Conservation (phyloP, 495 filamentous ascomycete species). For the Barbatosphaeria neglecta region DNA sequence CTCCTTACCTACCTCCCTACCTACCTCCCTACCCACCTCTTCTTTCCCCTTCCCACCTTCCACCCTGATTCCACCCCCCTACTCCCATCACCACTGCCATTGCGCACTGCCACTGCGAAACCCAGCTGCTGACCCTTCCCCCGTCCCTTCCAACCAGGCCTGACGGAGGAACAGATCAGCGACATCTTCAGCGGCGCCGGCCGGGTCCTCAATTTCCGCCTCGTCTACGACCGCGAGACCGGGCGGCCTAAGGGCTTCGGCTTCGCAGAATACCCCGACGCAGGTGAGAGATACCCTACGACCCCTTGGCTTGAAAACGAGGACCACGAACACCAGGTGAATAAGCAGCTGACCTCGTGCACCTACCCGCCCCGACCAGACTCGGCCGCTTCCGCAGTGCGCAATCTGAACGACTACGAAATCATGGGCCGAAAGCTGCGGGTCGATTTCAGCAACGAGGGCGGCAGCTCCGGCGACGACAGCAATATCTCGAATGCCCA, state of each 20-base stretch:
- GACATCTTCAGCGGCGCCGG: constrained; percentile 83
- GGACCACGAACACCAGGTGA: too few species aligned
- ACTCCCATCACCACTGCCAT: too few species aligned
- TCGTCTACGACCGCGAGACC: constrained; percentile 93
- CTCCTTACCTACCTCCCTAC: too few species aligned
- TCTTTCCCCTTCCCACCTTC: too few species aligned
- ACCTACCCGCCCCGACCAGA: too few species aligned
- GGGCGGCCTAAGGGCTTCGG: constrained; percentile 93
- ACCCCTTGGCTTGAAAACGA: too few species aligned
- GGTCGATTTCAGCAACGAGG: constrained; percentile 91
- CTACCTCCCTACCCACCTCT: too few species aligned
- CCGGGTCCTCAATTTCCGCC: constrained; percentile 79
- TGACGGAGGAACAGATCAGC: constrained; percentile 88
- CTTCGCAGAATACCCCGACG: constrained; percentile 85
- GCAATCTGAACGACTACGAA: constrained; percentile 92
- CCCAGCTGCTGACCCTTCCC: background rate
- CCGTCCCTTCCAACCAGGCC: constrained; percentile 45
- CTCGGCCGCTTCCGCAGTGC: constrained; percentile 84
- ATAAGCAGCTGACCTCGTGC: background rate
- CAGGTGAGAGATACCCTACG: constrained; percentile 24
- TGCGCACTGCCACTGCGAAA: background rate
- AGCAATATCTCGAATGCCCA: constrained; percentile 15
- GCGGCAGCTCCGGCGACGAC: constrained; percentile 58
- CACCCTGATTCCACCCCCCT: too few species aligned
- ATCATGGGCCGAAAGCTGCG: constrained; percentile 89